Evolutionary conservation across 305 asterid species (phyloP).

Genomic region (Nicotiana rustica): DNA sequence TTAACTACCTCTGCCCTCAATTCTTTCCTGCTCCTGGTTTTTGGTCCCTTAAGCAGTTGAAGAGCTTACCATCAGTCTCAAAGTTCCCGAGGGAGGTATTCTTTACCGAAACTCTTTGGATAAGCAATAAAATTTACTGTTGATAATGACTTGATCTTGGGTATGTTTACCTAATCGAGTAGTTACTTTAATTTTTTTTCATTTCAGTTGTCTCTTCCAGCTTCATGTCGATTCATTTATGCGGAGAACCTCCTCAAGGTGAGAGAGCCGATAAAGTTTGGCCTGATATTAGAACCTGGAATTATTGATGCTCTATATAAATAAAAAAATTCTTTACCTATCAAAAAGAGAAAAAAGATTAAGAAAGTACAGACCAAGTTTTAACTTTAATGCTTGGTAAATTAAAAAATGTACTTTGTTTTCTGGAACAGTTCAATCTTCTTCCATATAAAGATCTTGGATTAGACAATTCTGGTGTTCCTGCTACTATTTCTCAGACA

Average conservation of each 20-base stretch:
- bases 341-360: not conserved
- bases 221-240: constrained; percentile 48
- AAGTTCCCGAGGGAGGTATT: constrained; percentile 49
- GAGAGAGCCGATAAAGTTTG: constrained; percentile 1
- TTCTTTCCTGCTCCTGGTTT: constrained; percentile 82
- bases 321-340: not conserved
- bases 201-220: constrained; percentile 55
- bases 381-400: not conserved
- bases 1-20: constrained; percentile 81
- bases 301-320: not conserved
- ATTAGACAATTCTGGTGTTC: constrained; percentile 69
- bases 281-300: not conserved
- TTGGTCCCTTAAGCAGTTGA: constrained; percentile 57
- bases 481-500: constrained; percentile 50
- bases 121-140: not conserved
- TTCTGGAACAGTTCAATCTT: constrained; percentile 57
- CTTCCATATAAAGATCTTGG: constrained; percentile 82
- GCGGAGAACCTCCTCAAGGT: constrained; percentile 98
- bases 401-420: not conserved
- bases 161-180: constrained; percentile 3
- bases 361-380: not conserved
- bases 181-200: constrained; percentile 35
- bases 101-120: not conserved
- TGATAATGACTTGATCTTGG: not conserved
- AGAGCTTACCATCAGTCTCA: constrained; percentile 39